Evolutionary conservation across 2,329 filamentous ascomycete species (phyloP), one percentile per base, ranked within the genome.

Genomic region (Colletotrichum horii): DNA sequence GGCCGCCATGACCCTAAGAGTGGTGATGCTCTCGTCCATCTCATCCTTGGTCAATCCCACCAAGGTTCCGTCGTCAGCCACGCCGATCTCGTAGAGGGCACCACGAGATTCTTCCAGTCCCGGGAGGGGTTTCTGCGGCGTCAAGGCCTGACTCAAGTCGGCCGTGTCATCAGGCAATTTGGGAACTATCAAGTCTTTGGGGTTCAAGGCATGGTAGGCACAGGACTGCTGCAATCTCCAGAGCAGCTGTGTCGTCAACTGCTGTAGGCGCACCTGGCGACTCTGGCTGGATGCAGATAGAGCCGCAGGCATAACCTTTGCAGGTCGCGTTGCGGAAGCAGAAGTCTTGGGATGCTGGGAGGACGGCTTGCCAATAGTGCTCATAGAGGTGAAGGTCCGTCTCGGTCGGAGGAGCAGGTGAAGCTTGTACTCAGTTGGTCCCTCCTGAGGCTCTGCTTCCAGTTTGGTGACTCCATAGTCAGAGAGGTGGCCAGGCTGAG

Each of bases 221-320:
- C 95, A 98, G 2, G 96, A 98, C 83, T 99, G 97, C 82, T 98
- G 96, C 73, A 99, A 85, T 65, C 97, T 91, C 97, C 97, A 99
- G 8, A 99, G 87, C 28, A 99, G 88, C 83, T 99, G 97, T 1
- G 97, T 99, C 0, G 96, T 99, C 77, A 99, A 87, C 80, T 98
- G 95, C 81, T 98, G 94, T 19, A 98, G 89, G 61, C 97, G 91
- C 79, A 96, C 92, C 83, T 98, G 95, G 28, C 95, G 93, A 32
- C 93, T 93, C 80, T 96, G 93, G 61, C 86, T 92, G 2, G 92
- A 92, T 11, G 90, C 77, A 24, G 82, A 81, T 24, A 74, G 34
- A 28, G 70, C 70, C 24, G 43, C 48, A 24, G 66, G 70, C 36
- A 61, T 58, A 73, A 65, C 56, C 62, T 66, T 74, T 32, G 66